Evolutionary conservation across 352 stramenopile species (phyloP), one percentile per base, ranked within the genome.

Genomic region (Phytopythium sindhum): DNA sequence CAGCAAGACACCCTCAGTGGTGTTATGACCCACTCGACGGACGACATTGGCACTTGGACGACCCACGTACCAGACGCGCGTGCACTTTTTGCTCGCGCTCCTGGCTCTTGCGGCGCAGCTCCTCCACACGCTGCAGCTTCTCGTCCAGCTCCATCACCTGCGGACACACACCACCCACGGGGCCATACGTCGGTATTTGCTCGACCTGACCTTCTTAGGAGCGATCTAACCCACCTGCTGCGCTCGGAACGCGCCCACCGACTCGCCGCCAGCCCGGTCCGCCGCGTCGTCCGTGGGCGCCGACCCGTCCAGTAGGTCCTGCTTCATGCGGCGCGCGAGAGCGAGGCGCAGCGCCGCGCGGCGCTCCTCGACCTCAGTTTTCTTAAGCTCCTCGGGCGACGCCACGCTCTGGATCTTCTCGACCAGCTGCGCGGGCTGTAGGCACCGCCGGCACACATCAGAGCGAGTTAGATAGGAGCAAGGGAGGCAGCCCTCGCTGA

Each of bases 251-350:
- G 31, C 35, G 24, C 33, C 35, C 15, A 0, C 50, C 50, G 50
- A 12, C 4, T 59, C 53, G n/a, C 65, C 59, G 29, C 51, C 65
- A 14, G 52, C 31, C 15, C 61, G 54, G 37, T 68, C 69, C 12
- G 45, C 2, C 23, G 62, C n/a, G 26, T 71, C 65, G 55, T 65
- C 68, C 24, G 65, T 23, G 12, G 47, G 52, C 11, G 60, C 67
- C 12, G 74, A 66, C 19, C 68, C 73, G 21, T 86, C 75, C n/a
- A 89, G 71, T 24, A 90, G 67, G 45, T 91, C 86, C 57, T 92
- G 82, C 66, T 93, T 95, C 82, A 95, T 90, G 48, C 82, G 79
- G 19, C 82, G 86, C 2, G 81, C 84, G 12, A 95, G 70, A 10
- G 86, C 78, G 66, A 90, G 78, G 24, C 81, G 81, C 44, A 95